A percentile compares a stretch with the other conserved stretches of the same genome.
Conservation (phyloP, 495 filamentous ascomycete species). For the Penicillium pulvis region DNA sequence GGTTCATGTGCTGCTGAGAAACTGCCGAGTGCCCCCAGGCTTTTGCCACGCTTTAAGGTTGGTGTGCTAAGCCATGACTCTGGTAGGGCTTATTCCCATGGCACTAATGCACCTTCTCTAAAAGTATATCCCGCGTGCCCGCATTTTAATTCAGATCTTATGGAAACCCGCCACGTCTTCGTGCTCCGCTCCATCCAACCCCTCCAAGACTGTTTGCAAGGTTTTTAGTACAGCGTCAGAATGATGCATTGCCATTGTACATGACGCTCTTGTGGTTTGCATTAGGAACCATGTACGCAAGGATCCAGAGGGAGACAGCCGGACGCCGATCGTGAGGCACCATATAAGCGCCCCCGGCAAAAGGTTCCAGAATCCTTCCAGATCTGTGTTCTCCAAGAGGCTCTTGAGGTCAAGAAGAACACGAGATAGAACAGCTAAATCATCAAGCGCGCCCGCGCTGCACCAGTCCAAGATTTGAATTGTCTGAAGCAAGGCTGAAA, state of each 20-base stretch:
- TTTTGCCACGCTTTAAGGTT: background rate
- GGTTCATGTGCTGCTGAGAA: constrained; percentile 1
- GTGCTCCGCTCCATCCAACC: constrained; percentile 11
- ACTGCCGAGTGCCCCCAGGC: constrained; percentile 5
- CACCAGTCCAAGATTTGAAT: constrained; percentile 7
- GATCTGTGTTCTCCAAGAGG: constrained; percentile 16
- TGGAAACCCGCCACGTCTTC: background rate
- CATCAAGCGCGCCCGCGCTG: background rate
- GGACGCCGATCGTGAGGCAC: constrained; percentile 24
- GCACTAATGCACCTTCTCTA: background rate
- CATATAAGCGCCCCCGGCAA: constrained; percentile 25
- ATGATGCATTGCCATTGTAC: constrained; percentile 16
- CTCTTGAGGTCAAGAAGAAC: constrained; percentile 7
- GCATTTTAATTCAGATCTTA: background rate
- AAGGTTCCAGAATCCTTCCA: constrained; percentile 15
- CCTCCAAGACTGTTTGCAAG: constrained; percentile 12
- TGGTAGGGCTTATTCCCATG: background rate
- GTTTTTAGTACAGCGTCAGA: constrained; percentile 2
- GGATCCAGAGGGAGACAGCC: constrained; percentile 4
- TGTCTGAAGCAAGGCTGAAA: constrained; percentile 5
- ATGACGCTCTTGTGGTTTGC: constrained; percentile 18
- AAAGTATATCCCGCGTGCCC: background rate
- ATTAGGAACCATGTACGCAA: constrained; percentile 22
- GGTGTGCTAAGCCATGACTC: background rate
- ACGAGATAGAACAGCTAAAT: background rate